Evolutionary conservation across 2,329 filamentous ascomycete genomes (phyloP).

Genomic region (Epichloe uncinata): DNA sequence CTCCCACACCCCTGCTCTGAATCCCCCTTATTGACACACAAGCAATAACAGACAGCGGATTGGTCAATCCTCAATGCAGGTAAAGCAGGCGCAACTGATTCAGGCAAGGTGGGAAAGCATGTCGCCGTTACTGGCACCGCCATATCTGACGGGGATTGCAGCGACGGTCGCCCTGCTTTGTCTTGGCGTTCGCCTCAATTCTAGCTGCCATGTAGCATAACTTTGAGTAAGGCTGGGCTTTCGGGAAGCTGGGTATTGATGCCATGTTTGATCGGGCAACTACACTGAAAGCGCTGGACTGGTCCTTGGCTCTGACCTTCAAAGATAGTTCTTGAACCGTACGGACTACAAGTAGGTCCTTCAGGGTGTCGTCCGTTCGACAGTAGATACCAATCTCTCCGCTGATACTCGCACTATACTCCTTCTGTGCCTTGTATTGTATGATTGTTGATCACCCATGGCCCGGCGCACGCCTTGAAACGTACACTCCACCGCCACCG

Average conservation of each 20-base stretch:
- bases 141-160: neutral
- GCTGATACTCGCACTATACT: too few relatives aligned
- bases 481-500: neutral
- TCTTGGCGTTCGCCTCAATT: neutral
- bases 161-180: neutral
- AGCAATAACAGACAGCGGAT: neutral
- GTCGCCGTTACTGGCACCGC: neutral
- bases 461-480: neutral
- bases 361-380: neutral
- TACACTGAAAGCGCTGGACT: neutral
- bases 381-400: neutral
- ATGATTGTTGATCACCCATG: neutral
- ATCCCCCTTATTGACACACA: neutral
- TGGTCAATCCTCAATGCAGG: neutral
- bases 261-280: too few relatives aligned
- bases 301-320: neutral
- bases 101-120: neutral
- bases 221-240: neutral
- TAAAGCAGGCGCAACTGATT: neutral
- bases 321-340: neutral
- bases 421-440: neutral
- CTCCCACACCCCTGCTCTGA: neutral
- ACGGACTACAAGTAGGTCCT: neutral
- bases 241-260: neutral
- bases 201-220: neutral